Conservation (phyloP, 192 early-diverging fungal genomes). For the Linnemannia elongata region DNA sequence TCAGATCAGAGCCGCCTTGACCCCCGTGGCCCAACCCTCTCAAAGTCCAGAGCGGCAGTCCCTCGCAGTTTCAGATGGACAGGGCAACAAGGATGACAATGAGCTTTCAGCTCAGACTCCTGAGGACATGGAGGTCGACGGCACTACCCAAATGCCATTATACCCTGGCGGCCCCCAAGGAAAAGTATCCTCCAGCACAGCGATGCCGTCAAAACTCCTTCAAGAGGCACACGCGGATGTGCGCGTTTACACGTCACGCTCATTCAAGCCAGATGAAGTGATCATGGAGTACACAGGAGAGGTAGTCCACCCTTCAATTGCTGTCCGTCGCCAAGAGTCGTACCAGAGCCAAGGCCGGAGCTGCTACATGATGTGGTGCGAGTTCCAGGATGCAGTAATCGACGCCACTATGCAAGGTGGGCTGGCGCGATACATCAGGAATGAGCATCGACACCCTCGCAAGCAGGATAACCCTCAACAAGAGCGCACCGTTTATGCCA, state of each 20-base stretch:
- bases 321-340: conserved; percentile 9
- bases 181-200: not conserved
- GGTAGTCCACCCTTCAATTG: conserved; percentile 18
- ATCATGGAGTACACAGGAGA: conserved; percentile 41
- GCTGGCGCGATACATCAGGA: conserved; percentile 18
- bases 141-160: not conserved
- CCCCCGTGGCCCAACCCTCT: not conserved
- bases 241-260: conserved; percentile 7
- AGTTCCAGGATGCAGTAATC: conserved; percentile 20
- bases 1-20: not conserved
- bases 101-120: not conserved
- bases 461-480: not conserved
- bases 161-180: not conserved
- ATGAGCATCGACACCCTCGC: not conserved
- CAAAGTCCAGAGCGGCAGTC: not conserved
- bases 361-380: conserved; percentile 44
- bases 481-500: conserved; percentile 11
- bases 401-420: conserved; percentile 36
- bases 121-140: not conserved
- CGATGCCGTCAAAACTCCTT: not conserved
- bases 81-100: not conserved
- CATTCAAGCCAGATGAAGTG: conserved; percentile 36
- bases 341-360: conserved; percentile 18
- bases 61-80: not conserved
- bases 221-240: conserved; percentile 13